These are phyloP conservation scores for Coemansia sp. DNA, from an alignment of 192 early-diverging fungal species.

Conservation along the genomic window DNA sequence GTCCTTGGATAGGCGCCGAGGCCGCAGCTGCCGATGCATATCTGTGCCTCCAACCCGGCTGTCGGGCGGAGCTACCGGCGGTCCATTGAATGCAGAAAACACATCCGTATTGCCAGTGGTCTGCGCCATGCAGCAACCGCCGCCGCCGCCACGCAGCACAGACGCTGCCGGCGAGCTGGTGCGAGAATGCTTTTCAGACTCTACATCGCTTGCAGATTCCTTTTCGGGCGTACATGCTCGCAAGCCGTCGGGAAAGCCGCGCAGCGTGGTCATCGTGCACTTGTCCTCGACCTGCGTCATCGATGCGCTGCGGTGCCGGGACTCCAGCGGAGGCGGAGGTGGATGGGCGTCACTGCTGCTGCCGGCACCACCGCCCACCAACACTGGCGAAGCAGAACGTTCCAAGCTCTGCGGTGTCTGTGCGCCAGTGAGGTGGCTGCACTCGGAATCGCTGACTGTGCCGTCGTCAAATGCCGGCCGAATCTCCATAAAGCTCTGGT, in stretches of 20 bases:
- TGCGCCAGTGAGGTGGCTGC: constrained; percentile 11
- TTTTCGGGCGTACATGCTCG: constrained; percentile 8
- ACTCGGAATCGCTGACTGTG: constrained; percentile 13
- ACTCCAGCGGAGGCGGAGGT: constrained; percentile 4
- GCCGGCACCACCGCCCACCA: constrained; percentile 38
- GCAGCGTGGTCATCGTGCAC: constrained; percentile 47
- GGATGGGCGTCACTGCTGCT: not conserved
- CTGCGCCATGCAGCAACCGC: constrained; percentile 1
- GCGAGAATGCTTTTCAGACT: constrained; percentile 10
- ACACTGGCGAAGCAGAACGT: constrained; percentile 20
- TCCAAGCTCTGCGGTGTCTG: constrained; percentile 34
- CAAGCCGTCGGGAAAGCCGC: constrained; percentile 37
- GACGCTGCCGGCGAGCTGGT: constrained; percentile 18
- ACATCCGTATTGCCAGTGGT: constrained; percentile 1
- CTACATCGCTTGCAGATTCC: constrained; percentile 9
- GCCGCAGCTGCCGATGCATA: constrained; percentile 18
- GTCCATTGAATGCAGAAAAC: constrained; percentile 47
- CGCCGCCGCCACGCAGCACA: constrained; percentile 46
- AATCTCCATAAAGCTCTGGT: constrained; percentile 43
- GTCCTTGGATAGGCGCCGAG: constrained; percentile 34
- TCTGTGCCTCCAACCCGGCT: not conserved
- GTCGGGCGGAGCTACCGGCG: constrained; percentile 48
- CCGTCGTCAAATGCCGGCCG: constrained; percentile 41
- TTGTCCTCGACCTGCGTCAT: constrained; percentile 45
- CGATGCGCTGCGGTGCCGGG: constrained; percentile 37